Conservation (phyloP, 169 alveolate species). For the Eimeria necatrix region DNA sequence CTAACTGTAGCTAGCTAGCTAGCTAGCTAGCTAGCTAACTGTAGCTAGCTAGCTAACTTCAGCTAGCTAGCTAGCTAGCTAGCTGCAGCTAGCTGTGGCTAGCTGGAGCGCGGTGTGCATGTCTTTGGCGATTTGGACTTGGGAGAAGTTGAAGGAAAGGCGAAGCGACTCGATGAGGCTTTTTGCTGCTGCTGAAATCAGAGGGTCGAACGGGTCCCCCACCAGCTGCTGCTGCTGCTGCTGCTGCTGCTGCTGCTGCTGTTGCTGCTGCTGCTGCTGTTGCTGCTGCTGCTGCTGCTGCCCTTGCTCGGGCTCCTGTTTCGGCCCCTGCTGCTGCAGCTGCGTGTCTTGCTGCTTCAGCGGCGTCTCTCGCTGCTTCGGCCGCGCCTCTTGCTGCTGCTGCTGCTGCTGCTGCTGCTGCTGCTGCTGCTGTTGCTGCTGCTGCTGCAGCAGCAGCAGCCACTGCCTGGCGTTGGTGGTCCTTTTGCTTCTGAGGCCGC, state of each 20-base stretch:
- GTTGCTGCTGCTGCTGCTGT: too few relatives aligned
- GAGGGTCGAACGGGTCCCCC: too few relatives aligned
- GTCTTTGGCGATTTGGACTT: background rate
- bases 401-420: background rate
- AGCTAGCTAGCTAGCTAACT: too few relatives aligned
- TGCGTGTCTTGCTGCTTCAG: background rate
- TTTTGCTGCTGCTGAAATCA: background rate
- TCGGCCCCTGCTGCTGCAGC: too few relatives aligned
- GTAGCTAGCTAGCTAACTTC: too few relatives aligned
- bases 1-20: too few relatives aligned
- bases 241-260: too few relatives aligned
- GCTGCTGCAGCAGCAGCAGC: background rate
- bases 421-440: constrained; percentile 17
- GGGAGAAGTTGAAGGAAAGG: background rate
- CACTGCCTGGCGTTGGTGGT: background rate
- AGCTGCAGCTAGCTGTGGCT: too few relatives aligned
- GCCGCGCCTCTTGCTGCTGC: background rate
- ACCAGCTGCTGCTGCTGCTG: too few relatives aligned
- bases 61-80: too few relatives aligned
- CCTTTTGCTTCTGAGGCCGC: constrained; percentile 81
- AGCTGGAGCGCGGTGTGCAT: background rate
- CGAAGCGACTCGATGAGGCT: background rate
- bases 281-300: too few relatives aligned
- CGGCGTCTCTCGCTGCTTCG: background rate
- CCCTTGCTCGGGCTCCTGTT: too few relatives aligned